A percentile compares a stretch with the other conserved stretches of the same genome.
phyloP scores from a whole-genome alignment of 805 yeast species.

The Spathaspora boniae region DNA sequence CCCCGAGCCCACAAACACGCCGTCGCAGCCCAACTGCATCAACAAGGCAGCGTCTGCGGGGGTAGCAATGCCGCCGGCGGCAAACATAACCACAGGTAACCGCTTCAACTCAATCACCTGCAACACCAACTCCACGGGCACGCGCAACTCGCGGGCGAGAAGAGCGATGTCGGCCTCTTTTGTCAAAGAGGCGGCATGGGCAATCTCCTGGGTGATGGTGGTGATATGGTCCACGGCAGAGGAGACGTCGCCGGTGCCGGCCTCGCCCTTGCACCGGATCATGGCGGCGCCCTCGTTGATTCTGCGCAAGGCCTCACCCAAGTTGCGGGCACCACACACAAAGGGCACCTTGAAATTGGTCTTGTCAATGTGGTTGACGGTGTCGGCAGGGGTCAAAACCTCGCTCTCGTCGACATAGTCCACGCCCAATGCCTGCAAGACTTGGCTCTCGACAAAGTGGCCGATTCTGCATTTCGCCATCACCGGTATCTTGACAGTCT shows the following conservation, averaged over 20 bases:
- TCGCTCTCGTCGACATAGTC: conserved; percentile 85
- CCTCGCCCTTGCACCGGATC: conserved; percentile 86
- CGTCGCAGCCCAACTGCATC: conserved; percentile 44
- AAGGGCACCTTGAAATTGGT: conserved; percentile 64
- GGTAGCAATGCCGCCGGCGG: conserved; percentile 87
- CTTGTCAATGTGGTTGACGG: conserved; percentile 60
- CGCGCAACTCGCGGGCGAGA: conserved; percentile 57
- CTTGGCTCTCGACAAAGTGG: conserved; percentile 77
- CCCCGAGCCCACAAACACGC: conserved; percentile 51
- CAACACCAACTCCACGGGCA: conserved; percentile 52
- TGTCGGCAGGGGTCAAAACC: conserved; percentile 81
- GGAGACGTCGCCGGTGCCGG: conserved; percentile 84
- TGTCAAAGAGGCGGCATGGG: conserved; percentile 36
- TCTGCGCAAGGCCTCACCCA: conserved; percentile 80
- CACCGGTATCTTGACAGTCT: conserved; percentile 57
- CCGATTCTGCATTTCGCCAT: conserved; percentile 89
- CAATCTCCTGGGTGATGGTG: conserved; percentile 55
- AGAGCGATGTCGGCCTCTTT: conserved; percentile 44
- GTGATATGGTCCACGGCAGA: conserved; percentile 78
- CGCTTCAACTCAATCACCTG: conserved; percentile 46
- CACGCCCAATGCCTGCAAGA: conserved; percentile 64
- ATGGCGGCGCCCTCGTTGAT: conserved; percentile 81
- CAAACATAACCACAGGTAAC: conserved; percentile 80
- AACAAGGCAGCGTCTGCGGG: conserved; percentile 85
- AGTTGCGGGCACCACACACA: conserved; percentile 79